phyloP scores from a whole-genome alignment of 75 land plant genomes.

The Sequoiadendron giganteum region DNA sequence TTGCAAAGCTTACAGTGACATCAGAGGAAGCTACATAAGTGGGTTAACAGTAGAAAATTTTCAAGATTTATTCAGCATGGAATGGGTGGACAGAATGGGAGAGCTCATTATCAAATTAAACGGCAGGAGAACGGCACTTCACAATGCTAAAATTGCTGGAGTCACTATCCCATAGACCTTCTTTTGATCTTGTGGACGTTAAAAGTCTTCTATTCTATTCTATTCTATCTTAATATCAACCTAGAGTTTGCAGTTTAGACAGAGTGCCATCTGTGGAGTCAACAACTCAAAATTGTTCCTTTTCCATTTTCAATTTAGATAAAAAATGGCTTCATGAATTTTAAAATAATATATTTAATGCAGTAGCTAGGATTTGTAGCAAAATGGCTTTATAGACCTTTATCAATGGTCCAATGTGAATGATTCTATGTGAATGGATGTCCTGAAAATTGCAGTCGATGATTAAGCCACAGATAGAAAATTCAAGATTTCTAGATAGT shows the following conservation, averaged over 20 bases:
- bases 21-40: too few relatives aligned
- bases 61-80: too few relatives aligned
- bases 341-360: not conserved
- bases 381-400: not conserved
- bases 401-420: too few relatives aligned
- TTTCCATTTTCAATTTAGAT: not conserved
- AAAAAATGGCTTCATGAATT: not conserved
- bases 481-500: not conserved
- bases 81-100: too few relatives aligned
- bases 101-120: too few relatives aligned
- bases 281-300: not conserved
- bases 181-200: too few relatives aligned
- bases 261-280: not conserved
- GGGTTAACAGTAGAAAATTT: too few relatives aligned
- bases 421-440: not conserved
- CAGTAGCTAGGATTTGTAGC: not conserved
- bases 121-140: too few relatives aligned
- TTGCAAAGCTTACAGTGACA: too few relatives aligned
- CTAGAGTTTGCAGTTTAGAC: not conserved
- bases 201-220: too few relatives aligned
- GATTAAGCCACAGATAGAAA: not conserved
- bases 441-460: not conserved
- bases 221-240: not conserved
- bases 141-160: too few relatives aligned
- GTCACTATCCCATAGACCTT: too few relatives aligned